phyloP scores from a whole-genome alignment of 495 filamentous ascomycete genomes.

The Bryoglossum gracile region DNA sequence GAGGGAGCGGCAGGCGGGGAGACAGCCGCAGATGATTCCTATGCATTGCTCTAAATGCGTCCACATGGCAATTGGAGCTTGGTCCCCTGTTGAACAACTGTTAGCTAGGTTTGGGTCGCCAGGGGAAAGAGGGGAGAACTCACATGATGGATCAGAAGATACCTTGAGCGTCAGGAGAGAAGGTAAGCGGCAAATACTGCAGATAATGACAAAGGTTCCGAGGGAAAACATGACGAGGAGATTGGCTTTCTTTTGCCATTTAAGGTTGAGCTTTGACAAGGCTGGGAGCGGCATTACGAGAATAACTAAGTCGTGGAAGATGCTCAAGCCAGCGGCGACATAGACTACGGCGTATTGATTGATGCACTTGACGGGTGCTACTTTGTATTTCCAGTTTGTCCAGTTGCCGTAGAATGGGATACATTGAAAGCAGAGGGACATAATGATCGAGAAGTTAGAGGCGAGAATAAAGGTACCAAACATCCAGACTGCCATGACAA shows the following conservation, averaged over 20 bases:
- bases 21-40: slow-evolving; percentile 29
- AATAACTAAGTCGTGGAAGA: slow-evolving; percentile 6
- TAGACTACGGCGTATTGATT: slow-evolving; percentile 25
- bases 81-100: slow-evolving; percentile 3
- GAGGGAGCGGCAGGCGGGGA: slow-evolving; percentile 26
- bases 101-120: neutral
- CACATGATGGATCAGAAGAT: neutral
- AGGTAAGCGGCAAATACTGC: neutral
- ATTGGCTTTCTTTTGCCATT: slow-evolving; percentile 5
- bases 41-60: slow-evolving; percentile 27
- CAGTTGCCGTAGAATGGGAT: slow-evolving; percentile 33
- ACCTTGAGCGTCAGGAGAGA: neutral
- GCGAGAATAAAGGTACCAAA: neutral
- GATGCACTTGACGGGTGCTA: slow-evolving; percentile 25
- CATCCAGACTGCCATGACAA: neutral
- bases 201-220: slow-evolving; percentile 5
- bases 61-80: slow-evolving; percentile 18
- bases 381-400: slow-evolving; percentile 25
- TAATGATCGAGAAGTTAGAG: slow-evolving; percentile 18
- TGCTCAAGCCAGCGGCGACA: slow-evolving; percentile 1
- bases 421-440: slow-evolving; percentile 2
- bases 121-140: too few species aligned
- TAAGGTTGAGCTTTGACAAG: slow-evolving; percentile 2
- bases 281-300: slow-evolving; percentile 3
- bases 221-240: slow-evolving; percentile 10